Base-by-base conservation (phyloP, 805 yeast species). In the Lachancea dasiensis region DNA sequence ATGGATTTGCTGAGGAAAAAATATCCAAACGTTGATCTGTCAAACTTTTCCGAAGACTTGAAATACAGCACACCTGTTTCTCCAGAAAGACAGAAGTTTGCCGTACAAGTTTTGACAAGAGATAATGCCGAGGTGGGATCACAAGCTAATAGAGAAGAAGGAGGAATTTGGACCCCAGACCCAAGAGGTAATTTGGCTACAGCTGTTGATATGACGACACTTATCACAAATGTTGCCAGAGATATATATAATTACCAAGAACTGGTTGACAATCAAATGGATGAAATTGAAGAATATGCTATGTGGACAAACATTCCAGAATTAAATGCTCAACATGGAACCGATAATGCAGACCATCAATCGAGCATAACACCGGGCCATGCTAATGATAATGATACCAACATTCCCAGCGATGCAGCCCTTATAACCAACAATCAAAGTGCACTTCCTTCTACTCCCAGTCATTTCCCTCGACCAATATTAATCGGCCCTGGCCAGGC, bases 401-500 rank as follows among this genome's bases (percentile, higher is more conserved):
- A 5, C 16, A 11, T 14, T n/a, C 31, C 6, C 11, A 5, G 4
- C 5, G 6, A 14, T 15, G 19, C 31, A 14, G 19, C 5, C 6
- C 17, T 6, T 15, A 9, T 20, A 27, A 10, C 13, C n/a, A n/a
- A n/a, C n/a, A n/a, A n/a, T n/a, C n/a, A n/a, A n/a, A n/a, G n/a
- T n/a, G n/a, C n/a, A n/a, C n/a, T n/a, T n/a, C n/a, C n/a, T n/a
- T n/a, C n/a, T n/a, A n/a, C n/a, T n/a, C n/a, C n/a, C n/a, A n/a
- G n/a, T n/a, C n/a, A n/a, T 14, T 22, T 10, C 18, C 23, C 30
- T 6, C 23, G 29, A 10, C 36, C 22, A 14, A 14, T 10, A 14
- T 39, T 67, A 19, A 46, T 71, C 11, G 43, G 39, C 1, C 51
- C 49, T 20, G 63, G 59, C 22, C 66, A 56, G 31, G 71, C 75